Percentiles rank a stretch among this genome's conserved stretches.
phyloP scores from a whole-genome alignment of 306 rosid genomes.

The Lathyrus oleraceus region DNA sequence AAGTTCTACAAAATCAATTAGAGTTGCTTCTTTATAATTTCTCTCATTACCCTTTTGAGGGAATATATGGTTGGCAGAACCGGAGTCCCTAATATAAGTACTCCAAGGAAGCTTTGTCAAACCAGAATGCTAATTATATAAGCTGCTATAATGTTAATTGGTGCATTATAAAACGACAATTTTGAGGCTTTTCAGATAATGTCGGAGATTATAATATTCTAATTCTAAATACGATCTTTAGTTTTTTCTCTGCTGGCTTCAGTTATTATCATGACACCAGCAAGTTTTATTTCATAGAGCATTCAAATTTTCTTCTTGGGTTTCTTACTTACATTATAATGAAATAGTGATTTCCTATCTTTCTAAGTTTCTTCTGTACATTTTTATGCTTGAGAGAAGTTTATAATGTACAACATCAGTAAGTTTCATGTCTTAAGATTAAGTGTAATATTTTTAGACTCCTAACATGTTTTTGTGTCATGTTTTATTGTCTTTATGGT shows the following conservation, averaged over 20 bases:
- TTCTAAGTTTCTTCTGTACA: constrained; percentile 6
- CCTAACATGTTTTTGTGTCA: constrained; percentile 14
- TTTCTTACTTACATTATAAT: neutral
- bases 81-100: neutral
- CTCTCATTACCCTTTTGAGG: neutral
- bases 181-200: constrained; percentile 16
- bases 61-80: constrained; percentile 18
- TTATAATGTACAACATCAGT: neutral
- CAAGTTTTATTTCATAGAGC: constrained; percentile 11
- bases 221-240: constrained; percentile 1
- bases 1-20: constrained; percentile 7
- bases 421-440: constrained; percentile 5
- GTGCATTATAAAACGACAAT: neutral
- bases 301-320: constrained; percentile 5
- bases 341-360: constrained; percentile 13
- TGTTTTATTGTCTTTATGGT: constrained; percentile 35
- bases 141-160: constrained; percentile 14
- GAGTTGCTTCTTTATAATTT: neutral
- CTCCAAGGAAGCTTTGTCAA: constrained; percentile 1
- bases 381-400: neutral
- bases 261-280: constrained; percentile 6
- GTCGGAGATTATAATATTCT: neutral
- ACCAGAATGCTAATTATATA: neutral
- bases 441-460: neutral
- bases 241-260: constrained; percentile 1